Evolutionary conservation across 192 early-diverging fungal species (phyloP).

Genomic region (Entophlyctis helioformis): DNA sequence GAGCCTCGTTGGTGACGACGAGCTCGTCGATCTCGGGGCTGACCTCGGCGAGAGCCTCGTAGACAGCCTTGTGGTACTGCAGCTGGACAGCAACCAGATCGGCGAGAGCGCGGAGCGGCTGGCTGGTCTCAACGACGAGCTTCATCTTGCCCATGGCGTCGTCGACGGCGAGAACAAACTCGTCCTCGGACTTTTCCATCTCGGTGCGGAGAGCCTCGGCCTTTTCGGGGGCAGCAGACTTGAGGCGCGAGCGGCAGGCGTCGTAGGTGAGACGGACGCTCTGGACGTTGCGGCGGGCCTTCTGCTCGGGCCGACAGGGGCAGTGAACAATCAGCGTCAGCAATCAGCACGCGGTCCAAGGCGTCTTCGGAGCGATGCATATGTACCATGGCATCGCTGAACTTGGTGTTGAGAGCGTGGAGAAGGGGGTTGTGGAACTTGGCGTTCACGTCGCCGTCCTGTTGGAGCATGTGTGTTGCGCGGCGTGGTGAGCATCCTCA

Average conservation of each 20-base stretch:
- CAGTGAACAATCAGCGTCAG: too few species aligned
- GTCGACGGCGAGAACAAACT: slow-evolving; percentile 89
- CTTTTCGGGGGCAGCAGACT: slow-evolving; percentile 54
- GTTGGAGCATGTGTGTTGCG: too few species aligned
- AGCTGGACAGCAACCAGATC: slow-evolving; percentile 82
- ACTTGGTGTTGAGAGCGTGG: slow-evolving; percentile 54
- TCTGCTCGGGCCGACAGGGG: too few species aligned
- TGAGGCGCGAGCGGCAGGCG: slow-evolving; percentile 67
- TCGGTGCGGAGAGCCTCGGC: slow-evolving; percentile 67
- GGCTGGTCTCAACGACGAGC: slow-evolving; percentile 76
- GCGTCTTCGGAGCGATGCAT: too few species aligned
- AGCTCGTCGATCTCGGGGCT: slow-evolving; percentile 91
- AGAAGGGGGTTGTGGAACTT: slow-evolving; percentile 70
- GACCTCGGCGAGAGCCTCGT: slow-evolving; percentile 26
- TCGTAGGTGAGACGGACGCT: slow-evolving; percentile 76
- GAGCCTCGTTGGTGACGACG: slow-evolving; percentile 82
- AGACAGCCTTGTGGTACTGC: slow-evolving; percentile 72
- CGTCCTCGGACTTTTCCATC: slow-evolving; percentile 87
- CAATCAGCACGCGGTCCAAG: too few species aligned
- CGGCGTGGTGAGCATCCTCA: too few species aligned
- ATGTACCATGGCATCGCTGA: slow-evolving; percentile 71
- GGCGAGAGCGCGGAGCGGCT: slow-evolving; percentile 69
- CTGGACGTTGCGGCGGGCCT: slow-evolving; percentile 74
- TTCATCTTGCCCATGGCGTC: slow-evolving; percentile 94
- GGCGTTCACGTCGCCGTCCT: slow-evolving; percentile 56